Evolutionary conservation across 1,284 basidiomycete species (phyloP).

Genomic region (Coniferiporia weirii): DNA sequence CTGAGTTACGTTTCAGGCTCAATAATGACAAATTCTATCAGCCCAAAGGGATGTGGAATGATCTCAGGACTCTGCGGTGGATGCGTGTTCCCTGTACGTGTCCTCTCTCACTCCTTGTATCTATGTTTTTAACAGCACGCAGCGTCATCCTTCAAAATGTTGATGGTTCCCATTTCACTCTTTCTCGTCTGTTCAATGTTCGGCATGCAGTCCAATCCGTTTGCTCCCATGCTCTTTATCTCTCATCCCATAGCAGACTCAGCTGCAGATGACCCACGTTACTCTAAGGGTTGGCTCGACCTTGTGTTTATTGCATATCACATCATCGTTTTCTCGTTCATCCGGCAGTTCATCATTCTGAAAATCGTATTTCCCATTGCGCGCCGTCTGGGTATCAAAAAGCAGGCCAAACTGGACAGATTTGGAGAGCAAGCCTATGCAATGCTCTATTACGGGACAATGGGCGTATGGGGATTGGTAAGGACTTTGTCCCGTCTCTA

Average conservation of each 20-base stretch:
- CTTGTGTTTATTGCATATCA: slow-evolving; percentile 82
- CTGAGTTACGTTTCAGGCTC: not conserved
- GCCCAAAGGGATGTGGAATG: slow-evolving; percentile 20
- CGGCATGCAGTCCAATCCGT: slow-evolving; percentile 65
- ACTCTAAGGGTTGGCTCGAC: slow-evolving; percentile 78
- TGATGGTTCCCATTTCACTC: slow-evolving; percentile 67
- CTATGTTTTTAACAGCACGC: not conserved
- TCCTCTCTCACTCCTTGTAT: not conserved
- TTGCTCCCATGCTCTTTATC: slow-evolving; percentile 71
- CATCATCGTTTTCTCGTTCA: slow-evolving; percentile 87
- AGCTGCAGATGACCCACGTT: slow-evolving; percentile 51
- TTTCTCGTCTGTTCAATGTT: slow-evolving; percentile 70
- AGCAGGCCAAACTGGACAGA: slow-evolving; percentile 65
- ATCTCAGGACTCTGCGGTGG: slow-evolving; percentile 57
- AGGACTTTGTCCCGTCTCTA: slow-evolving; percentile 26
- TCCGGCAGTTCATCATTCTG: slow-evolving; percentile 76
- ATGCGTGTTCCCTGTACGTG: slow-evolving; percentile 66
- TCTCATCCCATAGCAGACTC: slow-evolving; percentile 62
- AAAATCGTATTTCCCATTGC: slow-evolving; percentile 72
- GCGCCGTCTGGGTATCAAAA: slow-evolving; percentile 62
- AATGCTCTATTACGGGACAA: slow-evolving; percentile 70
- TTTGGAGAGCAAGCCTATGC: slow-evolving; percentile 93
- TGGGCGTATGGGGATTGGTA: slow-evolving; percentile 75
- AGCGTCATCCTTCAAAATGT: slow-evolving; percentile 71
- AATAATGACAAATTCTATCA: slow-evolving; percentile 16